A percentile compares a stretch with the other conserved stretches of the same genome.
Conservation (phyloP, 179 eudicot genomes). For the Nepenthes alata region DNA sequence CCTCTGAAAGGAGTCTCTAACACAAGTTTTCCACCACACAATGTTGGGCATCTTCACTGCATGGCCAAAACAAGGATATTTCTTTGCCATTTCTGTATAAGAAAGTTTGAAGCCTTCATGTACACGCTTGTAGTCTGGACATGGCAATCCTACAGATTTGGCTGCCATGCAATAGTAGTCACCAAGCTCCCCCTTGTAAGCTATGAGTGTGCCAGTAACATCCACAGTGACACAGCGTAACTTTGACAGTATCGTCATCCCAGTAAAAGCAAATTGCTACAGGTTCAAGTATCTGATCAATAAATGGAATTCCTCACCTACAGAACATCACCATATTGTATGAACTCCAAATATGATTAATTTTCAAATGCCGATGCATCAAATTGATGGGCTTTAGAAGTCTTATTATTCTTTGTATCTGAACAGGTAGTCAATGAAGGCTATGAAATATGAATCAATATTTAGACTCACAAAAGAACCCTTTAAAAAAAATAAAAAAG, state of each 20-base stretch:
- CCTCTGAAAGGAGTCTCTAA: conserved; percentile 67
- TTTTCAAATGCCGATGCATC: too few relatives aligned
- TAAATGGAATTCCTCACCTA: neutral
- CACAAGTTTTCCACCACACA: conserved; percentile 96
- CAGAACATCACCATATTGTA: neutral
- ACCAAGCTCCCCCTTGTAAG: conserved; percentile 94
- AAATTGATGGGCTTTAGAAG: too few relatives aligned
- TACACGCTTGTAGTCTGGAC: conserved; percentile 85
- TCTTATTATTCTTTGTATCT: too few relatives aligned
- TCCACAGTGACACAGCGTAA: conserved; percentile 76
- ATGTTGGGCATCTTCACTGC: conserved; percentile 85
- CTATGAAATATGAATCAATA: too few relatives aligned
- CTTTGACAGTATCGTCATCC: conserved; percentile 57
- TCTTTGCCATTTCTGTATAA: conserved; percentile 81
- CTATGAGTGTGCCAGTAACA: conserved; percentile 89
- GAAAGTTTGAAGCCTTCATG: conserved; percentile 91
- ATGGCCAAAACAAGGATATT: conserved; percentile 85
- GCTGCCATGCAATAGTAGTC: conserved; percentile 99
- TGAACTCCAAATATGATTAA: neutral
- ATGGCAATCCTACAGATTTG: conserved; percentile 76
- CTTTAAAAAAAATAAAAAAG: too few relatives aligned
- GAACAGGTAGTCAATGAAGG: too few relatives aligned
- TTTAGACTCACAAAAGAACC: too few relatives aligned
- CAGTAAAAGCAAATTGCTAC: conserved; percentile 5
- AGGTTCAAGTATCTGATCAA: conserved; percentile 3